Evolutionary conservation across 192 early-diverging fungal species (phyloP), one percentile per base, ranked within the genome.

Genomic region (Backusella sp.): DNA sequence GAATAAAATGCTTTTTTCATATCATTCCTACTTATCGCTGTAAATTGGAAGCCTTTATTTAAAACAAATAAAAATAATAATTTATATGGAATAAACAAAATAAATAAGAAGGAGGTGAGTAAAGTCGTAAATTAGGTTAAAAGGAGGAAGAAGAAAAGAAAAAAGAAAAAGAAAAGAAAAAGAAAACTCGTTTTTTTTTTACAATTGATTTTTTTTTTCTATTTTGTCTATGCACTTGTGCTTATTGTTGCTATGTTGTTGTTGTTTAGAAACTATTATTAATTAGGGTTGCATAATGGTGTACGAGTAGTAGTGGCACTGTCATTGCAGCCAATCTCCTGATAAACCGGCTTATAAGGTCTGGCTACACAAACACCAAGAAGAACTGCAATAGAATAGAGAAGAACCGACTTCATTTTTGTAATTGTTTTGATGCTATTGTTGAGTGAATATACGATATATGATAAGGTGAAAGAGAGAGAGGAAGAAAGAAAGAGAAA

Each of bases 261-360:
- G 53, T 56, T 56, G 53, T 44, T 44, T 23, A 9, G 6, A n/a
- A 11, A 28, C 12, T 62, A 9, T 3, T 9, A 62, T 62, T 62
- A 62, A 26, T 62, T 26, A 36, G 66, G 70, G 21, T 23, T 71
- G 28, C 70, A 71, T 21, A 71, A 32, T 19, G 70, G 70, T 12
- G 70, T 30, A 15, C 70, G 41, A 44, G 70, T 71, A 49, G 41
- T 71, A 71, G 70, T 39, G 8, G 68, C 36, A 26, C 21, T 39
- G 36, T 36, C 68, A 42, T 39, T 39, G 4, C 68, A 70, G 0
- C 68, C 68, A 70, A 70, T 70, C 14, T 70, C 68, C 28, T 62
- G 56, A 28, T 62, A 62, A 23, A 62, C 56, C 28, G 56, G 56
- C 26, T 62, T 7, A 62, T 62, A 26, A 62, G 56, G 56, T 23